A percentile compares a stretch with the other conserved stretches of the same genome.
These are phyloP conservation scores for Anastatica hierochuntica DNA, from an alignment of 345 rosid species.

Conservation along the genomic window DNA sequence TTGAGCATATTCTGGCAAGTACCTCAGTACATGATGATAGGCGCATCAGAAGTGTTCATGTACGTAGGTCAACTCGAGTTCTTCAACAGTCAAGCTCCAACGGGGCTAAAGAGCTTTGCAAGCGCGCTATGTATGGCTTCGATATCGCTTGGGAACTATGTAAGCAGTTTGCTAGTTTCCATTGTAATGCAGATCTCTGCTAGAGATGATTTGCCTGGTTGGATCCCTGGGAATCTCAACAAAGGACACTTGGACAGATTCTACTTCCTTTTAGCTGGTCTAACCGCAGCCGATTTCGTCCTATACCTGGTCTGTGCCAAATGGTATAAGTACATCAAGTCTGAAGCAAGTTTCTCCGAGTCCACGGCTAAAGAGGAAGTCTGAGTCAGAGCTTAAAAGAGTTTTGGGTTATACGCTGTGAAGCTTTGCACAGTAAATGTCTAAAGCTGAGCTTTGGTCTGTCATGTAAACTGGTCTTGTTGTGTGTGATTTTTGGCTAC, in stretches of 20 bases:
- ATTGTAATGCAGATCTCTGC: constrained; percentile 93
- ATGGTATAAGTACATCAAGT: constrained; percentile 74
- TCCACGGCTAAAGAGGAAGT: constrained; percentile 12
- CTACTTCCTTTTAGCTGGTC: constrained; percentile 62
- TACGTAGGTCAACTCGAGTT: constrained; percentile 52
- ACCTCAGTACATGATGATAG: constrained; percentile 83
- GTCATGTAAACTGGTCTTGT: constrained; percentile 6
- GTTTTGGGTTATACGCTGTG: constrained; percentile 16
- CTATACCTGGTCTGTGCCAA: constrained; percentile 66
- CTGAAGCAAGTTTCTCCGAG: constrained; percentile 39
- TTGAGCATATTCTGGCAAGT: constrained; percentile 98
- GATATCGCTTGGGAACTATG: constrained; percentile 94
- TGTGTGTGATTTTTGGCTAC: background rate
- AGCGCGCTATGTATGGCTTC: constrained; percentile 97
- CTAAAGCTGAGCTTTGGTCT: constrained; percentile 21
- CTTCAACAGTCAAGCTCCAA: constrained; percentile 95
- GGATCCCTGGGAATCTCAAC: constrained; percentile 97
- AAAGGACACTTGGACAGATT: constrained; percentile 43
- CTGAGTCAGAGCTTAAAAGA: background rate
- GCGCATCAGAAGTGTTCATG: constrained; percentile 92
- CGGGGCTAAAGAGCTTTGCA: constrained; percentile 89
- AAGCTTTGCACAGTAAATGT: constrained; percentile 15
- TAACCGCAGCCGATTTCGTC: constrained; percentile 55
- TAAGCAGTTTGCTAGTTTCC: constrained; percentile 86
- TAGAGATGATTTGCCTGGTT: constrained; percentile 81